Base-by-base conservation (phyloP, 2,329 filamentous ascomycete species). In the Allantophomopsis cytisporea region DNA sequence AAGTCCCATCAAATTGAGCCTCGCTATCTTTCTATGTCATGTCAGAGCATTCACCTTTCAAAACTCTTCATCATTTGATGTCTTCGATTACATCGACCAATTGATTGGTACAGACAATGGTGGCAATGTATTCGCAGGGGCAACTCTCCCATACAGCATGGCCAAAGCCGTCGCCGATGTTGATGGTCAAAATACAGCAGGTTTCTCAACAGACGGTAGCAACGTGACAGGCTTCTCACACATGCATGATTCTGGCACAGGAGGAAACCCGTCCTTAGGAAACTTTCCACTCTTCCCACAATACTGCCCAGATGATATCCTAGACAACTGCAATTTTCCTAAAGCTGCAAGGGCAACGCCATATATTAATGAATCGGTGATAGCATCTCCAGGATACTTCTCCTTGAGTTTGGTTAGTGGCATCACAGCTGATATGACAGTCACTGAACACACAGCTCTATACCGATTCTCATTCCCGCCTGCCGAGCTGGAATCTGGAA, bases 261-360 rank as follows among this genome's bases (percentile, higher is more conserved):
- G 64, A 1, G 64, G 63, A 1, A 47, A 60, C 1, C 73, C 80
- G 0, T 83, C 76, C 2, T 59, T 85, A 6, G 82, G 81, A 13
- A 84, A 83, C 49, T 86, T 86, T 42, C 75, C 61, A 1, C 47
- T 64, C 4, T 63, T 64, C 39, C 66, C 78, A 0, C 77, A 81
- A 44, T 78, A 81, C 45, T 63, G 60, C 35, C 48, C 57, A 10
- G 54, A 47, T 2, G 64, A 67, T 17, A 65, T 69, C 15, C 54
- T 80, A 21, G 64, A 76, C 43, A 61, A 62, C 33, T 79, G 74
- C 57, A 57, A 58, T 20, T 77, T 72, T 51, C 58, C 63, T n/a
- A 62, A 62, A 35, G 54, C 45, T 28, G 28, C 39, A 7, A 60
- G 71, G 55, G 45, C 65, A 51, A 44, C 59, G 36, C 38, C 47